These are phyloP conservation scores for Arthrobotrys conoides DNA, from an alignment of 2,329 filamentous ascomycete species.

Conservation along the genomic window DNA sequence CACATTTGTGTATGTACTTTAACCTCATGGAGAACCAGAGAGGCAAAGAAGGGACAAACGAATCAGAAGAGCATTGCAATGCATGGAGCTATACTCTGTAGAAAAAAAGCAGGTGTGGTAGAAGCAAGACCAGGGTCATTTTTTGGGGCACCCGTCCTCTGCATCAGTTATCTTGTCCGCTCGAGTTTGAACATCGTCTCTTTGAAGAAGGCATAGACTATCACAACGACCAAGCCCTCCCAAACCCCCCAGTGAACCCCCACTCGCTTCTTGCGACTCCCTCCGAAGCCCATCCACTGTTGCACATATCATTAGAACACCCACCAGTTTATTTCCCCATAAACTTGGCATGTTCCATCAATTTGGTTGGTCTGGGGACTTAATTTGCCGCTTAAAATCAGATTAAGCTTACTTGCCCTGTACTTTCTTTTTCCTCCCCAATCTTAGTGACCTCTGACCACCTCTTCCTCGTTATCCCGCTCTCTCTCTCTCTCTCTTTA, in stretches of 20 bases:
- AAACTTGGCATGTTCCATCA: constrained; percentile 61
- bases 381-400: constrained; percentile 60
- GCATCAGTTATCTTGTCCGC: constrained; percentile 35
- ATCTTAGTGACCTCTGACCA: background rate
- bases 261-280: constrained; percentile 29
- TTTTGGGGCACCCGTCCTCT: constrained; percentile 35
- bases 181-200: constrained; percentile 6
- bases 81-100: constrained; percentile 24
- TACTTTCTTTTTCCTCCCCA: constrained; percentile 32
- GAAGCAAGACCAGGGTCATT: constrained; percentile 57
- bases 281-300: constrained; percentile 26
- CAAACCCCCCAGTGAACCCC: constrained; percentile 8
- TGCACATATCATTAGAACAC: constrained; percentile 23
- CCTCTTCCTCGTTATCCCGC: background rate
- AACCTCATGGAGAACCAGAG: too few relatives aligned
- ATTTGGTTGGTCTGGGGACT: constrained; percentile 60
- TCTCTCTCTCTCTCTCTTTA: too few relatives aligned
- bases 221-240: constrained; percentile 17
- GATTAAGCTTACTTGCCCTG: constrained; percentile 50
- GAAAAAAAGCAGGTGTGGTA: constrained; percentile 57
- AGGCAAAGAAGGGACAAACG: constrained; percentile 45
- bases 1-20: constrained; percentile 30
- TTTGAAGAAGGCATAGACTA: constrained; percentile 28
- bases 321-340: constrained; percentile 59
- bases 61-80: constrained; percentile 41